These are phyloP conservation scores for Kondoa subrosea DNA, from an alignment of 768 basidiomycete genomes.

Conservation along the genomic window DNA sequence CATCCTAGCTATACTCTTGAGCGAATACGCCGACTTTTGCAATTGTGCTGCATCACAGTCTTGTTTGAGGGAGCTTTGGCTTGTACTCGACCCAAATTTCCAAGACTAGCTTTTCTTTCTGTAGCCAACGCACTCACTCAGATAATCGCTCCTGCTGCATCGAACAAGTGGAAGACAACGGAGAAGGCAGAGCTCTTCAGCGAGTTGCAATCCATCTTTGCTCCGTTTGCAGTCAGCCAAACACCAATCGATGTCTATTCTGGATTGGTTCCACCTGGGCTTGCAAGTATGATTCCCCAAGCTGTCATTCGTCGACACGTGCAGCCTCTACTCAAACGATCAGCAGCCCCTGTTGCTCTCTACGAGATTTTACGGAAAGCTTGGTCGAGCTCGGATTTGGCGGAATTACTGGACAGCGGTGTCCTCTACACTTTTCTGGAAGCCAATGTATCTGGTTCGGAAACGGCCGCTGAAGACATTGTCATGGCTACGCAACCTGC, in stretches of 20 bases:
- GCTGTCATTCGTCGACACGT: neutral
- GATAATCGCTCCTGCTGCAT: conserved; percentile 35
- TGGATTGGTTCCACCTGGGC: conserved; percentile 19
- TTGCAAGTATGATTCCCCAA: conserved; percentile 14
- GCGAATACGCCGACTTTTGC: neutral
- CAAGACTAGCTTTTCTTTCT: conserved; percentile 39
- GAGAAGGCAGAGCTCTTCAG: conserved; percentile 52
- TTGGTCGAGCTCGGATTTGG: conserved; percentile 6
- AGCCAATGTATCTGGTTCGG: neutral
- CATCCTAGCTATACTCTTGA: neutral
- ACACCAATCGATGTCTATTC: conserved; percentile 26
- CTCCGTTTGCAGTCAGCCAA: conserved; percentile 7
- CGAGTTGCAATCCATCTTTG: conserved; percentile 50
- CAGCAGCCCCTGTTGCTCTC: neutral
- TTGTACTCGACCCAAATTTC: neutral
- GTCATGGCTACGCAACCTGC: neutral
- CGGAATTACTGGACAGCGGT: conserved; percentile 7
- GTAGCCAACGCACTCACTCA: conserved; percentile 43
- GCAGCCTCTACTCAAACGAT: neutral
- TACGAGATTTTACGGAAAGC: neutral
- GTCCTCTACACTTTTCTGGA: conserved; percentile 7
- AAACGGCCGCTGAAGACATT: neutral
- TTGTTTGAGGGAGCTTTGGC: neutral
- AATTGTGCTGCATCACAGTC: neutral
- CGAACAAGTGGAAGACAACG: conserved; percentile 41